Conservation (phyloP, 2,329 filamentous ascomycete genomes). For the Zymoseptoria brevis region DNA sequence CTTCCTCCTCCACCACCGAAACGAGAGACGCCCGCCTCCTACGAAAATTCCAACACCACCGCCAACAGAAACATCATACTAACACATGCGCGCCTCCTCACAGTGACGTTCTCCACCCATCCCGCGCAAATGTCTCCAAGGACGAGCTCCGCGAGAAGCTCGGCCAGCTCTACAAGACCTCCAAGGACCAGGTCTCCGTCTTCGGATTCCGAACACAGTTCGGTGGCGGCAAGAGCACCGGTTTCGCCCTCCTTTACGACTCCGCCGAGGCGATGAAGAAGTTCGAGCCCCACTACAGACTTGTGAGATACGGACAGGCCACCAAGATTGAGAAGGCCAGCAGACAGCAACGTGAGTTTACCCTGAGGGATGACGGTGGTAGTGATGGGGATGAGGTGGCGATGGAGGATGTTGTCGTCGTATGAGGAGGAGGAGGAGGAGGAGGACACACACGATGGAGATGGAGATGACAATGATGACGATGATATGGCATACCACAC, state of each 20-base stretch:
- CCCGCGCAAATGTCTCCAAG: constrained; percentile 97
- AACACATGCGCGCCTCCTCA: constrained; percentile 12
- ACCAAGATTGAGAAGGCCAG: constrained; percentile 93
- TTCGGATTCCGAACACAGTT: constrained; percentile 98
- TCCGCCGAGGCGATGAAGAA: constrained; percentile 98
- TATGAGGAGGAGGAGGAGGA: background rate
- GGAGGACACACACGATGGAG: background rate
- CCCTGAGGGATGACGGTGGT: background rate
- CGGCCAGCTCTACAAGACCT: constrained; percentile 91
- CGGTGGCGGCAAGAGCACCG: constrained; percentile 99
- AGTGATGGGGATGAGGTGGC: background rate
- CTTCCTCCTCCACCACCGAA: constrained; percentile 1
- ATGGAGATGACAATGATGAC: background rate
- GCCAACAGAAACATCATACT: constrained; percentile 8
- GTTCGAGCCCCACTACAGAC: constrained; percentile 97
- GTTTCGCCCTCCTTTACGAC: constrained; percentile 98
- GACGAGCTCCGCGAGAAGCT: constrained; percentile 96
- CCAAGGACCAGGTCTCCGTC: constrained; percentile 94
- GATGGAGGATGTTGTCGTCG: constrained; percentile 23
- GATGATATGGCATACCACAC: background rate
- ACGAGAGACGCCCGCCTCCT: background rate
- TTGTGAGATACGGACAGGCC: constrained; percentile 86
- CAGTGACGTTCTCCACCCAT: constrained; percentile 99
- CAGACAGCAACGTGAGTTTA: constrained; percentile 94
- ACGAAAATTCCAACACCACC: constrained; percentile 4